Conservation (phyloP, 225 moss, liverwort and hornwort species). For the Straminergon stramineum region DNA sequence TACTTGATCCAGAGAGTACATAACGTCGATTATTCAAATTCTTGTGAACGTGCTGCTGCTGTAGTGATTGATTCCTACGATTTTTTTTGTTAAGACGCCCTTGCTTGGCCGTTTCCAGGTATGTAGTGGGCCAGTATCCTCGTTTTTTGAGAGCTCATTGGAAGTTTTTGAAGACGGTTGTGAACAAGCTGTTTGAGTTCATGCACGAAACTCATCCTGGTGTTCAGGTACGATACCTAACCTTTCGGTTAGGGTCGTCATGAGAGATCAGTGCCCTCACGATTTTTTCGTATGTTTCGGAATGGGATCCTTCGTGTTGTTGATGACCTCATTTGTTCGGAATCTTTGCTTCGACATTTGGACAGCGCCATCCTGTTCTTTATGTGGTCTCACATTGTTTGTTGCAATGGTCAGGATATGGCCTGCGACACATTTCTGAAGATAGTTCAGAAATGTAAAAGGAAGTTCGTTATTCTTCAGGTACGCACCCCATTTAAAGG, state of each 20-base stretch:
- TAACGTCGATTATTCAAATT: not conserved
- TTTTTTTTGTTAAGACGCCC: not conserved
- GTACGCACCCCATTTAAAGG: not conserved
- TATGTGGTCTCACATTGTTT: not conserved
- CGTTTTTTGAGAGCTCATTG: slow-evolving; percentile 94
- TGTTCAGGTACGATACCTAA: slow-evolving; percentile 57
- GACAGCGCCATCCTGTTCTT: not conserved
- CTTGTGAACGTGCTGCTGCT: not conserved
- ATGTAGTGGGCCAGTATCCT: slow-evolving; percentile 98
- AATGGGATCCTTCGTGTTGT: not conserved
- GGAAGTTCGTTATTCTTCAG: slow-evolving; percentile 63
- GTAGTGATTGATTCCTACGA: too few species aligned
- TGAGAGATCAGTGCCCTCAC: not conserved
- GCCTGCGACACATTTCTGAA: slow-evolving; percentile 98
- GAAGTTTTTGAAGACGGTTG: slow-evolving; percentile 98
- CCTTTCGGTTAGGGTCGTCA: not conserved
- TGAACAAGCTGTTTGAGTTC: slow-evolving; percentile 97
- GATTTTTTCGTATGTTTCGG: not conserved
- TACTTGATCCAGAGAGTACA: not conserved
- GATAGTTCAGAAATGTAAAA: slow-evolving; percentile 90
- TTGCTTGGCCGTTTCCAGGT: slow-evolving; percentile 41
- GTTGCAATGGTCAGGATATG: slow-evolving; percentile 60
- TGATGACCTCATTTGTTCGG: not conserved
- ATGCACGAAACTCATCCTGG: slow-evolving; percentile 99
- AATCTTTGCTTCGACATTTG: not conserved